Base-by-base conservation (phyloP, 208 protist genomes). In the Acanthamoeba sp. region DNA sequence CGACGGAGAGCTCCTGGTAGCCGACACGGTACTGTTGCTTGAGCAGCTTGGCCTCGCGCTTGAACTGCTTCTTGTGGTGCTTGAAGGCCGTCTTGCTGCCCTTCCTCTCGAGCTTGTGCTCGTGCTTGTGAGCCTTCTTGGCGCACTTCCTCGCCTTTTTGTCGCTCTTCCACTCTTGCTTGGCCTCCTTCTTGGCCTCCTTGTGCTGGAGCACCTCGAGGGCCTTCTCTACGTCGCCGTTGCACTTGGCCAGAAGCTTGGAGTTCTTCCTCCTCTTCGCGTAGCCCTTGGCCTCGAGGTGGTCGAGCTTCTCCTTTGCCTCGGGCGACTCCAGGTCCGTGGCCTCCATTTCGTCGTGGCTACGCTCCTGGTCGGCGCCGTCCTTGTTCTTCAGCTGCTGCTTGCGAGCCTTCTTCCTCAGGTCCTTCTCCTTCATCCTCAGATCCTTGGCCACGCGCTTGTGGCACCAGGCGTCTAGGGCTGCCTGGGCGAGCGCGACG, bases 261-360 rank as follows among this genome's bases (percentile, higher is more conserved):
- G 64, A 40, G 57, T 76, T 66, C 87, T 66, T 69, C 48, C 18
- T 92, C 59, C 57, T 71, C 59, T 76, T 66, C 24, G 27, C 1
- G 57, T 40, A 32, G 85, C 85, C 85, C 12, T 50, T 32, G 55
- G 85, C 85, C 55, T 91, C 85, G 27, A 91, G 85, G 27, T 71
- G 57, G 38, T 73, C 62, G 27, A 91, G 85, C 42, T 85, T 50
- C 24, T 34, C 24, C 45, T 85, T 57, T 24, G 59, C 16, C 45
- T 85, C 76, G 38, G 76, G n/a, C 0, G 73, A 52, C 73, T 84
- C 66, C n/a, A 12, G 9, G n/a, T 2, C 0, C n/a, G 9, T 69
- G 62, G n/a, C 64, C 32, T 59, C 52, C 4, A 20, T 20, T 59
- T 59, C 52, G 6, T 73, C 64, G 64, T 57, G n/a, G 24, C 76